A percentile compares a stretch with the other conserved stretches of the same genome.
These are phyloP conservation scores for Dactylellina parvicollis DNA, from an alignment of 2,329 filamentous ascomycete genomes.

Conservation along the genomic window DNA sequence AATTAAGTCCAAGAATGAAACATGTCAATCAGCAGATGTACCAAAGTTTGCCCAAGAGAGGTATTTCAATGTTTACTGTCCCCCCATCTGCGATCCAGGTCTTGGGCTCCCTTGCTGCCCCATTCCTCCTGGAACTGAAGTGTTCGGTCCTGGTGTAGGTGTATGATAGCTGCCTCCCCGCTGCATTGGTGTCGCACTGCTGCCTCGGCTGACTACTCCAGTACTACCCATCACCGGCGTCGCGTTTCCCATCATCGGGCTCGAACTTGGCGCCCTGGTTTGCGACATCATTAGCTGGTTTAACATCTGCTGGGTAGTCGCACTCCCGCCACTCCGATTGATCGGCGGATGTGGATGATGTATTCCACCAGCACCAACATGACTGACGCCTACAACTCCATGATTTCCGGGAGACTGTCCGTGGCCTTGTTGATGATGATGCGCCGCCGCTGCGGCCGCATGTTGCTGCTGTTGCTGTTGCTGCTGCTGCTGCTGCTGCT, in stretches of 20 bases:
- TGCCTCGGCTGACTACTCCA: slow-evolving; percentile 30
- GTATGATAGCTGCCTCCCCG: slow-evolving; percentile 50
- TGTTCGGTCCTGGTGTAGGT: slow-evolving; percentile 32
- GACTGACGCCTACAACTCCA: slow-evolving; percentile 18
- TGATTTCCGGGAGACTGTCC: slow-evolving; percentile 31
- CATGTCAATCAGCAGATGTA: not conserved
- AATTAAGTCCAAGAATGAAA: not conserved
- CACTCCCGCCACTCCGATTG: slow-evolving; percentile 30
- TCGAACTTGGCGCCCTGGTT: slow-evolving; percentile 46
- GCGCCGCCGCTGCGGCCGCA: not conserved
- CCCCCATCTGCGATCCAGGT: slow-evolving; percentile 28
- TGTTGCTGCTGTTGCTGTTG: slow-evolving; percentile 20
- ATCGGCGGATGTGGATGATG: slow-evolving; percentile 47
- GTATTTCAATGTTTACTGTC: not conserved
- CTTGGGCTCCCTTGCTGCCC: slow-evolving; percentile 42
- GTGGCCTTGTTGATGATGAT: slow-evolving; percentile 42
- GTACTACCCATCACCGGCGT: slow-evolving; percentile 40
- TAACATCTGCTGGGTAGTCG: slow-evolving; percentile 45
- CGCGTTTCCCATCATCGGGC: slow-evolving; percentile 52
- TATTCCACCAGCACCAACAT: slow-evolving; percentile 48
- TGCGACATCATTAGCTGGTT: slow-evolving; percentile 52
- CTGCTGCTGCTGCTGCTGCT: slow-evolving; percentile 2
- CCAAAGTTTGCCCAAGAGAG: not conserved
- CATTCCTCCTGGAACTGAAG: slow-evolving; percentile 11
- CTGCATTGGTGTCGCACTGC: slow-evolving; percentile 53